Evolutionary conservation across 2,329 filamentous ascomycete species (phyloP).

Genomic region (Aspergillus pseudoterreus): DNA sequence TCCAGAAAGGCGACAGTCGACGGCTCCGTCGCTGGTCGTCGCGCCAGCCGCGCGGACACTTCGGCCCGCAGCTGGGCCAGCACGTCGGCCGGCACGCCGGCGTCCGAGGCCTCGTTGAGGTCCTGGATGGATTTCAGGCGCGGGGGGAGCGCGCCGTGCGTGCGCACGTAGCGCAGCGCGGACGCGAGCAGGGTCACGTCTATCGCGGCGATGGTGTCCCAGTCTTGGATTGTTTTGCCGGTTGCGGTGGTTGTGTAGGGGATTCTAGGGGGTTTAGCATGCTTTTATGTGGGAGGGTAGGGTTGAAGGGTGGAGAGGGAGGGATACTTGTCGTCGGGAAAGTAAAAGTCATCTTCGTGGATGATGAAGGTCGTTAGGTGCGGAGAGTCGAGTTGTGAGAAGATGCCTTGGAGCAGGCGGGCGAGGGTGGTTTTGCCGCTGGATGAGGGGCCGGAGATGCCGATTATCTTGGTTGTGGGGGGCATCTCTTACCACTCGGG

Average conservation of each 20-base stretch:
- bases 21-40: conserved; percentile 3
- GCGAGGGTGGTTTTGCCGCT: conserved; percentile 94
- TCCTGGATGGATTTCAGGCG: conserved; percentile 56
- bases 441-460: conserved; percentile 84
- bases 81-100: conserved; percentile 27
- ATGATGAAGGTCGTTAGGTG: conserved; percentile 63
- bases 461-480: conserved; percentile 57
- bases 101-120: conserved; percentile 51
- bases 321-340: conserved; percentile 65
- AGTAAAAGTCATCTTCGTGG: conserved; percentile 96
- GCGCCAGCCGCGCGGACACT: conserved; percentile 18
- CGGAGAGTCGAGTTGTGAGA: conserved; percentile 47
- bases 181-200: conserved; percentile 65
- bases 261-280: conserved; percentile 29
- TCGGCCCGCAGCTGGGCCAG: conserved; percentile 21
- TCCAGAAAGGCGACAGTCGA: conserved; percentile 69
- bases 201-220: conserved; percentile 83
- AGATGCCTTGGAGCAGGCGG: conserved; percentile 75
- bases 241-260: conserved; percentile 47
- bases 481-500: background rate
- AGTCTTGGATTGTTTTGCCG: conserved; percentile 66
- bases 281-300: background rate
- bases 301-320: background rate
- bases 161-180: conserved; percentile 67
- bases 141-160: conserved; percentile 55